A percentile compares a stretch with the other conserved stretches of the same genome.
phyloP scores from a whole-genome alignment of 1,139 yeast genomes.

The Eremothecium coryli region DNA sequence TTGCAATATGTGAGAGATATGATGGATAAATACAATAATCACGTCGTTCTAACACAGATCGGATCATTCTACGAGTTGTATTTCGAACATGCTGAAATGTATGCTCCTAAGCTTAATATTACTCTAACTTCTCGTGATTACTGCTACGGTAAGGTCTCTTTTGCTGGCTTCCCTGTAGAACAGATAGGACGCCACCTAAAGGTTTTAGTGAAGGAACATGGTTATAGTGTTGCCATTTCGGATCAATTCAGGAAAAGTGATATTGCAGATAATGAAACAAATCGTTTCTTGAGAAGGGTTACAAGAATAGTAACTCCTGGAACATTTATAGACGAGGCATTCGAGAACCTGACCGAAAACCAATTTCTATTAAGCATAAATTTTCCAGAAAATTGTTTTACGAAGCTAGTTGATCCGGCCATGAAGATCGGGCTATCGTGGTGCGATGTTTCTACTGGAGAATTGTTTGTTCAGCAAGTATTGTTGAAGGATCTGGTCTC shows the following conservation, averaged over 20 bases:
- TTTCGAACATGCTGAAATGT: conserved; percentile 73
- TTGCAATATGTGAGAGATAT: conserved; percentile 32
- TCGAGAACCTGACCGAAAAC: conserved; percentile 61
- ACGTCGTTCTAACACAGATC: conserved; percentile 79
- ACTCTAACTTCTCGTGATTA: conserved; percentile 42
- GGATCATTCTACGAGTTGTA: conserved; percentile 87
- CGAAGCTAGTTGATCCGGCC: conserved; percentile 39
- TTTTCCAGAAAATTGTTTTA: conserved; percentile 42
- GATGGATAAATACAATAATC: conserved; percentile 48
- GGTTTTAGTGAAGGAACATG: conserved; percentile 59
- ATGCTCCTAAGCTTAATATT: conserved; percentile 63
- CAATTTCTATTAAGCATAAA: conserved; percentile 62
- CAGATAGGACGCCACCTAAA: conserved; percentile 68
- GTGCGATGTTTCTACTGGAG: conserved; percentile 85
- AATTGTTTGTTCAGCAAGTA: conserved; percentile 46
- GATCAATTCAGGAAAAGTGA: conserved; percentile 45
- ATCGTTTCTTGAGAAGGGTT: conserved; percentile 55
- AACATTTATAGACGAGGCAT: conserved; percentile 79
- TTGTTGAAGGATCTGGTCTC: conserved; percentile 29
- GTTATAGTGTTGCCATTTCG: conserved; percentile 66
- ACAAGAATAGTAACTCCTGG: conserved; percentile 87
- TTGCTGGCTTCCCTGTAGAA: conserved; percentile 83
- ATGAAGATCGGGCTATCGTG: conserved; percentile 66
- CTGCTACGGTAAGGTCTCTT: conserved; percentile 49
- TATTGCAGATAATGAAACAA: conserved; percentile 23